phyloP scores from a whole-genome alignment of 495 filamentous ascomycete species.

The Cercophora newfieldiana region DNA sequence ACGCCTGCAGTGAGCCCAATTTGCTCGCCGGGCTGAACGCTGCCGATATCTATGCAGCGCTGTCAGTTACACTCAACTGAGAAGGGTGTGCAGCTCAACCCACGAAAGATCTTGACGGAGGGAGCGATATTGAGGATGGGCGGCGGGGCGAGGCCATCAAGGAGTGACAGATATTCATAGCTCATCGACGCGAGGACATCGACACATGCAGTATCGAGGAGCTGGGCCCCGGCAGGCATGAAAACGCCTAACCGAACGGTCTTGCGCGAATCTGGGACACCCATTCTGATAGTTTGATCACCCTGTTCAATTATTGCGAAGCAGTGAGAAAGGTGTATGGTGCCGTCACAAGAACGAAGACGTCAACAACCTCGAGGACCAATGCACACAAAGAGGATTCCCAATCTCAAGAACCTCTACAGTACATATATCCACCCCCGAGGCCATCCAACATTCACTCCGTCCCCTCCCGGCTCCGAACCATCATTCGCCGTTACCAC shows the following conservation, averaged over 20 bases:
- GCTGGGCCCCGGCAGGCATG: conserved; percentile 43
- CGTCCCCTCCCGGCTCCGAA: neutral
- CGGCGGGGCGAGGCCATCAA: conserved; percentile 33
- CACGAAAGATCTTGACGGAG: conserved; percentile 40
- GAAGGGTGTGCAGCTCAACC: neutral
- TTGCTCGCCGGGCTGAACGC: conserved; percentile 27
- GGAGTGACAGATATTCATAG: conserved; percentile 44
- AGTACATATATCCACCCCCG: neutral
- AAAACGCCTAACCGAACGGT: conserved; percentile 48
- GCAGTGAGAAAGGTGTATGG: too few species aligned
- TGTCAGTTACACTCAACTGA: neutral
- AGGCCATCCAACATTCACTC: neutral
- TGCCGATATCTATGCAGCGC: conserved; percentile 39
- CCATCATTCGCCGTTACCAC: neutral
- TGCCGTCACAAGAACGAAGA: neutral
- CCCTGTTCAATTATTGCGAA: too few species aligned
- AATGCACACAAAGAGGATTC: neutral
- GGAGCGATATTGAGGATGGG: conserved; percentile 41
- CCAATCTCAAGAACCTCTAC: neutral
- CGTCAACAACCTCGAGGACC: neutral
- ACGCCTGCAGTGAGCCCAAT: conserved; percentile 40
- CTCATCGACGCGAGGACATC: conserved; percentile 50
- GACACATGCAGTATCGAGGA: conserved; percentile 51
- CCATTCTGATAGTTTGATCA: neutral
- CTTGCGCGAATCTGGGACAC: conserved; percentile 3